Evolutionary conservation across 345 rosid species (phyloP).

Genomic region (Cardiospermum halicacabum): DNA sequence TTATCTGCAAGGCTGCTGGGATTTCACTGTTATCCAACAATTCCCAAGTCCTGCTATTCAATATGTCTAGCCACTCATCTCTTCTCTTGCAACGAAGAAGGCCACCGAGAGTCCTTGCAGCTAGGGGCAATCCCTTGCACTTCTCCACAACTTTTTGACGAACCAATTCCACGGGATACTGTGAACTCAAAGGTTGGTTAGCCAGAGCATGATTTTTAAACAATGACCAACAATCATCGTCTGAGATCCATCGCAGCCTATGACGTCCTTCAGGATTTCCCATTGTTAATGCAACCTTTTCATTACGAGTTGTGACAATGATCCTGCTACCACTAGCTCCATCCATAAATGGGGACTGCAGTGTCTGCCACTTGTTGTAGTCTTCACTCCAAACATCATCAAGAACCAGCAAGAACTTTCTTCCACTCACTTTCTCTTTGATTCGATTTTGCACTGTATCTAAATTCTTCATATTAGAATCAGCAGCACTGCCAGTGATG

Average conservation of each 20-base stretch:
- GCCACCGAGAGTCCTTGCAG: slow-evolving; percentile 20
- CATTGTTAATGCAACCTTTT: not conserved
- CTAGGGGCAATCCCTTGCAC: slow-evolving; percentile 22
- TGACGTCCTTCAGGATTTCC: not conserved
- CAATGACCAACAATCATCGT: slow-evolving; percentile 16
- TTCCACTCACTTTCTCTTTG: not conserved
- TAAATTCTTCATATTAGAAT: not conserved
- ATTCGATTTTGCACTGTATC: not conserved
- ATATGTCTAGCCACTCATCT: slow-evolving; percentile 1
- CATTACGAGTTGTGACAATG: not conserved
- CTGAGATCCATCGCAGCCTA: not conserved
- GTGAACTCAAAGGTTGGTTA: not conserved
- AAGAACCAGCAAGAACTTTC: not conserved
- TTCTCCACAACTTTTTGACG: slow-evolving; percentile 11
- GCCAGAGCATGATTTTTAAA: slow-evolving; percentile 12
- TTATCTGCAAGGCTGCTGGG: not conserved
- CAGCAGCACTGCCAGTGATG: not conserved
- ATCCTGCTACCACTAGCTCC: slow-evolving; percentile 7
- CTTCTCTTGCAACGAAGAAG: slow-evolving; percentile 8
- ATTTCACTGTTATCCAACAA: not conserved
- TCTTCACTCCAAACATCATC: slow-evolving; percentile 9
- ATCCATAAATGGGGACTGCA: not conserved
- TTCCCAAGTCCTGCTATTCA: slow-evolving; percentile 6
- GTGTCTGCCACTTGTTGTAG: not conserved
- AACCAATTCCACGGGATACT: not conserved